Conservation (phyloP, 257 asterid genomes). For the Solanum ossicruentum region DNA sequence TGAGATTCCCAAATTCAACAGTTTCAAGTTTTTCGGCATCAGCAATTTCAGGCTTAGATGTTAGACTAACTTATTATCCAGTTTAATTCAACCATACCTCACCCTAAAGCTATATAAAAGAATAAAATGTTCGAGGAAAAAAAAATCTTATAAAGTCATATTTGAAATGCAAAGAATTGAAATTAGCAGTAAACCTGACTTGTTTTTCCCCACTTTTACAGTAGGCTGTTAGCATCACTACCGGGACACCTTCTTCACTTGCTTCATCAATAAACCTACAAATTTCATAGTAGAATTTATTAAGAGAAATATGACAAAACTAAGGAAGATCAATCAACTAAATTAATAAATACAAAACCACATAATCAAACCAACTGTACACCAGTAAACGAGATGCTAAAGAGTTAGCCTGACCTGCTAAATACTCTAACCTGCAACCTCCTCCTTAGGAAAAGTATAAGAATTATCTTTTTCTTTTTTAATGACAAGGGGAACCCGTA, state of each 20-base stretch:
- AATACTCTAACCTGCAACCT: not conserved
- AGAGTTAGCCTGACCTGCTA: not conserved
- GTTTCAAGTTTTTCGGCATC: not conserved
- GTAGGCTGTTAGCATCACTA: constrained; percentile 55
- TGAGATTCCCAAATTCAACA: not conserved
- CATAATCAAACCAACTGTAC: not conserved
- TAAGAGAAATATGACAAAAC: not conserved
- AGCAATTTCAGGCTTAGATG: not conserved
- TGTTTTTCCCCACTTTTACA: constrained; percentile 56
- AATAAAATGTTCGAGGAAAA: not conserved
- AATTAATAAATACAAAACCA: not conserved
- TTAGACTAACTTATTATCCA: not conserved
- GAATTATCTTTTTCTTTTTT: not conserved
- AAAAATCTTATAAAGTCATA: not conserved
- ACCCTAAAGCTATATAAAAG: not conserved
- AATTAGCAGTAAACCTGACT: constrained; percentile 51
- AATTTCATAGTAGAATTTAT: not conserved
- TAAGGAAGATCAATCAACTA: not conserved
- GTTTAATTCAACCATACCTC: not conserved
- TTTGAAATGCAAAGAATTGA: not conserved
- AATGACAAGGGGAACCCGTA: too few relatives aligned
- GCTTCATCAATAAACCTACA: constrained; percentile 77
- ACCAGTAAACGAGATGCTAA: not conserved
- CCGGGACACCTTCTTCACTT: constrained; percentile 45
- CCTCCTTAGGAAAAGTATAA: not conserved